Base-by-base conservation (phyloP, 106 monocot genomes). In the Dendrobium nobile region DNA sequence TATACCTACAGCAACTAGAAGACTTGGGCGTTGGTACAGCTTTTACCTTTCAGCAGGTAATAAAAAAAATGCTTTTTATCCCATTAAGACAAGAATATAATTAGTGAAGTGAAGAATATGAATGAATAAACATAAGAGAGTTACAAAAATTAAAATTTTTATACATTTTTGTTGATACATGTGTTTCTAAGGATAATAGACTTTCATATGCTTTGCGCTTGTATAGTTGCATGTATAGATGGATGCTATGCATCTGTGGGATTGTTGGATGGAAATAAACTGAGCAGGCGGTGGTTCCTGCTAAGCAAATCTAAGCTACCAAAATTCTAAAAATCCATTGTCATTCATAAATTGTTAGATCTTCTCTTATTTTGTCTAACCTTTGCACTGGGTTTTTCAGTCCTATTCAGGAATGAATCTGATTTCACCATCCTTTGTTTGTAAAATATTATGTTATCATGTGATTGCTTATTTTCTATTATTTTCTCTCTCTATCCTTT, bases 41-140 rank as follows among this genome's bases (percentile, higher is more conserved):
- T n/a, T 76, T 51, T 76, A 24, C 76, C 48, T 76, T 76, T 76
- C 76, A 76, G 76, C 76, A 47, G 76, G 76, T 76, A 48, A 51
- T 37, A 37, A 37, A 68, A 31, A 8, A 68, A 26, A 70, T 4
- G 33, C 27, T 40, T 61, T 61, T 61, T 61, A 5, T n/a, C 10
- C 6, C 10, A 5, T 51, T 15, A 22, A 61, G 61, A 22, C 22
- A 61, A 61, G 61, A 61, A 22, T 3, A n/a, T 10, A n/a, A 61
- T 61, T 11, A 45, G 0, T 7, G 33, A 37, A 15, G 37, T 70
- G 16, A 70, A 37, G 37, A 70, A 65, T 65, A 65, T 65, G 26
- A 9, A 65, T 15, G 26, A 65, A 24, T 65, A 10, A 7, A 26
- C 26, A 27, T 1, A 26, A 65, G 24, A 65, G 0, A 65, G 24